Evolutionary conservation across 73 alveolate species (phyloP), one percentile per base, ranked within the genome.

Genomic region (Paramecium sonneborni): DNA sequence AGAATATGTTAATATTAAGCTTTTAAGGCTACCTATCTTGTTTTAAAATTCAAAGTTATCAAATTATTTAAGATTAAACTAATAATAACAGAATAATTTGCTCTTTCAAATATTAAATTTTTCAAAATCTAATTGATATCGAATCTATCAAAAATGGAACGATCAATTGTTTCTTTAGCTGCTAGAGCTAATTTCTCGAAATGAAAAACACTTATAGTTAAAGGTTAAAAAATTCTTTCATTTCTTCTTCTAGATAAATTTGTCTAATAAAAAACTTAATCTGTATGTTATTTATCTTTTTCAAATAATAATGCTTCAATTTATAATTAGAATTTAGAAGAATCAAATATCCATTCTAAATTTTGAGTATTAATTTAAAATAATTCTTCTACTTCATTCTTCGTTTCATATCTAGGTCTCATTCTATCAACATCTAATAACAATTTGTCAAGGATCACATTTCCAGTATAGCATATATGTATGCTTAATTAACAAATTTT

Each of bases 141-240:
- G 37, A 74, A 74, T 20, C 32, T 11, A 28, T 74, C 41, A 37
- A 21, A 34, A n/a, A 37, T 74, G 1, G 32, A 74, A 34, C 44
- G 12, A 37, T 28, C 62, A 14, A 74, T 21, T 15, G 20, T 74
- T 39, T 74, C 87, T 21, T 74, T 37, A 34, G 37, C 67, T 28
- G 87, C 87, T 6, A 10, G 20, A 34, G 67, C 62, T 74, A 74
- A 37, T 74, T 74, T 74, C 34, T 37, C 58, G 20, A 74, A 74
- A 74, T 74, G 67, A 74, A 37, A 10, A n/a, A 74, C 12, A 74
- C 57, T 28, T 0, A 74, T 35, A 2, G 3, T 12, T 28, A 74
- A 21, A 74, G 87, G 87, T 18, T 34, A 37, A 37, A 74, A 74
- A 5, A 74, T 37, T 39, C 87, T 74, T 74, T 74, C 87, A n/a